These are phyloP conservation scores for Boletus sp. DNA, from an alignment of 768 basidiomycete species.

Conservation along the genomic window DNA sequence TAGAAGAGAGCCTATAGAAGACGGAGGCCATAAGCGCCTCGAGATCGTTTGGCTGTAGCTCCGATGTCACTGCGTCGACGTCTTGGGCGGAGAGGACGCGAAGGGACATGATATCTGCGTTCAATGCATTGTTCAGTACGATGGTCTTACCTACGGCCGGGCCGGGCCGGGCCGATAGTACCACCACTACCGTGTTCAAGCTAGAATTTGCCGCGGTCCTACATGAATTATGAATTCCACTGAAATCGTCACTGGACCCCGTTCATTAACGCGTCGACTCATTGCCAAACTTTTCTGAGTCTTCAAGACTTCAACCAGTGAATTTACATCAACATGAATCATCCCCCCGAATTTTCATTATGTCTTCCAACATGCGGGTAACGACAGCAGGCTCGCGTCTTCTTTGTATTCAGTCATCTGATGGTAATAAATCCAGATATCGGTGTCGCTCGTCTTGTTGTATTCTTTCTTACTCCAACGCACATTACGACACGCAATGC, in stretches of 20 bases:
- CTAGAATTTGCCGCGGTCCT: too few species aligned
- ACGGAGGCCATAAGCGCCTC: conserved; percentile 56
- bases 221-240: background rate
- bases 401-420: background rate
- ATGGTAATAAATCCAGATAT: background rate
- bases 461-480: background rate
- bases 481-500: background rate
- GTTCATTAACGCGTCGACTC: background rate
- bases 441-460: background rate
- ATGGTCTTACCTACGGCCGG: background rate
- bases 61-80: conserved; percentile 47
- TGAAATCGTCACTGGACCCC: background rate
- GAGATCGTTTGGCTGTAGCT: conserved; percentile 44
- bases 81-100: conserved; percentile 61
- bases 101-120: conserved; percentile 37
- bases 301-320: background rate
- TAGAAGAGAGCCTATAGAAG: conserved; percentile 48
- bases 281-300: background rate
- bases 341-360: background rate
- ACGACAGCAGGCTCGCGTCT: background rate
- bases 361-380: background rate
- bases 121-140: background rate
- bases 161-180: background rate
- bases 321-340: background rate
- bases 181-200: background rate